Conservation (phyloP, 2,329 filamentous ascomycete genomes). For the Cladorrhinum sp. region DNA sequence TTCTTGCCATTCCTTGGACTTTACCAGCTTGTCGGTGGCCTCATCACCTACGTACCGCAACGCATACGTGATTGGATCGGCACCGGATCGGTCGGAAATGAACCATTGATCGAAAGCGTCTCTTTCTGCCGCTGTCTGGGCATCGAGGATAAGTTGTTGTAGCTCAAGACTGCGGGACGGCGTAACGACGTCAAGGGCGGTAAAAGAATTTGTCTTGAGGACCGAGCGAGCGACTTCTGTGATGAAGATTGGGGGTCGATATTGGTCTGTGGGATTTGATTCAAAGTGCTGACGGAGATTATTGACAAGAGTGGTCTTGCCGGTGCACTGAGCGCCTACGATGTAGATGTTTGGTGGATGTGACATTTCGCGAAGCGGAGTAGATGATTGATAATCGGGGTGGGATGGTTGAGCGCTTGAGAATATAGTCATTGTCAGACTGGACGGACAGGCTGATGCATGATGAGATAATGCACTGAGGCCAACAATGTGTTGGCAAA, state of each 20-base stretch:
- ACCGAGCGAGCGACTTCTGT: constrained; percentile 39
- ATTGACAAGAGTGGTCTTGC: constrained; percentile 43
- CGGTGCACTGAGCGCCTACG: constrained; percentile 43
- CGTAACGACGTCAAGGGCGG: constrained; percentile 33
- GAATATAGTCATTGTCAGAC: too few species aligned
- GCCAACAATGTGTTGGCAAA: neutral
- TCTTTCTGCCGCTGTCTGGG: constrained; percentile 34
- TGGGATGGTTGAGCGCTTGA: too few species aligned
- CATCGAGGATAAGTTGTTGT: constrained; percentile 38
- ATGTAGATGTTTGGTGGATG: constrained; percentile 36
- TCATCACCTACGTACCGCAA: constrained; percentile 30
- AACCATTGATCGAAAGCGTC: constrained; percentile 30
- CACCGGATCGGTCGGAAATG: constrained; percentile 42
- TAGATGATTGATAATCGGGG: too few species aligned
- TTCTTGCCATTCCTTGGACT: constrained; percentile 29
- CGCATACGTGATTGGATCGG: constrained; percentile 43
- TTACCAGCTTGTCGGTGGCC: constrained; percentile 27
- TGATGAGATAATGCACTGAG: neutral
- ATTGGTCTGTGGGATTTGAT: constrained; percentile 5
- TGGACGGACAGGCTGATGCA: neutral
- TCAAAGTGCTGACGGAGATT: constrained; percentile 30
- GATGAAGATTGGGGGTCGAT: constrained; percentile 29
- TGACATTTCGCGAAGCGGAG: too few species aligned
- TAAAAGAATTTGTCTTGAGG: constrained; percentile 33
- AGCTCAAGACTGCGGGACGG: constrained; percentile 33